Evolutionary conservation across 345 rosid genomes (phyloP).

Genomic region (Sisymbrium altissimum): DNA sequence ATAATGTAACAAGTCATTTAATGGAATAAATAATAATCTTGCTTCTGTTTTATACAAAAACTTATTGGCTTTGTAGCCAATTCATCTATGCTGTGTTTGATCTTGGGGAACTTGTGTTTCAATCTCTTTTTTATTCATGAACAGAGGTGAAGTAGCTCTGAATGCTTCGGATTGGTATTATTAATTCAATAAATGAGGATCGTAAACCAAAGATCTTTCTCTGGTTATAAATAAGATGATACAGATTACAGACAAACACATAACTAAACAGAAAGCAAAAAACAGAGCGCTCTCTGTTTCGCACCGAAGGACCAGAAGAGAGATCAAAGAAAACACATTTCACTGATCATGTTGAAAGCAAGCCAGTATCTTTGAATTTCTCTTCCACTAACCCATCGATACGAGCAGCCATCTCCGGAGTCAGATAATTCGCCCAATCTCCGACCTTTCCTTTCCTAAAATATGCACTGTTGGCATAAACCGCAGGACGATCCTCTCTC

Average conservation of each 20-base stretch:
- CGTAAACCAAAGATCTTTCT: slow-evolving; percentile 11
- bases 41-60: neutral
- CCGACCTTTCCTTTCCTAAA: slow-evolving; percentile 44
- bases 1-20: neutral
- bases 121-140: neutral
- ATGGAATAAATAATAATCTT: neutral
- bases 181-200: neutral
- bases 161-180: neutral
- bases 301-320: neutral
- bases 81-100: neutral
- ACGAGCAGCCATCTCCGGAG: slow-evolving; percentile 39
- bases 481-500: slow-evolving; percentile 21
- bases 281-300: slow-evolving; percentile 33
- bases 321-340: neutral
- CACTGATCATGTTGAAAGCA: slow-evolving; percentile 26
- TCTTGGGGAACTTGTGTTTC: neutral
- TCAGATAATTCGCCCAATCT: slow-evolving; percentile 41
- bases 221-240: slow-evolving; percentile 11
- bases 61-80: too few relatives aligned
- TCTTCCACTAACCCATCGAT: slow-evolving; percentile 30
- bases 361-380: slow-evolving; percentile 36
- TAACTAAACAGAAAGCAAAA: slow-evolving; percentile 10
- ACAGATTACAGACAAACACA: neutral
- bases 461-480: slow-evolving; percentile 20
- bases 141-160: neutral